Percentiles rank a stretch among this genome's conserved stretches.
Conservation (phyloP, 2,329 filamentous ascomycete genomes). For the Phialophora macrospora region DNA sequence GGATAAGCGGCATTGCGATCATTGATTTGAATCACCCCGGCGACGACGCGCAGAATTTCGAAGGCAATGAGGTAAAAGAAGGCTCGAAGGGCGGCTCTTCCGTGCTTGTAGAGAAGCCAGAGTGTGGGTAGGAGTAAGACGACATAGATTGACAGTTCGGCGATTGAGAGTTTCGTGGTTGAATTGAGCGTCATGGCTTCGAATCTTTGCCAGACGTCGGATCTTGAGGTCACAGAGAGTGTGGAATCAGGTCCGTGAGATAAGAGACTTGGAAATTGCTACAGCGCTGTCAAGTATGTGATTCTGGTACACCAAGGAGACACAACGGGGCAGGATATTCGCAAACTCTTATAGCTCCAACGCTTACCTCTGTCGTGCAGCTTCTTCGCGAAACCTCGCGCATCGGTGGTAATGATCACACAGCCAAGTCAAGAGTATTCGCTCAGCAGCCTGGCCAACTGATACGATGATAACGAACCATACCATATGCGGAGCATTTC, state of each 20-base stretch:
- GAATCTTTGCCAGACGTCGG: background rate
- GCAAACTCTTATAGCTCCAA: constrained; percentile 11
- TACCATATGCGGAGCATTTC: constrained; percentile 9
- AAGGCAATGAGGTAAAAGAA: constrained; percentile 50
- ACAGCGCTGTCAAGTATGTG: background rate
- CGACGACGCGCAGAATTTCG: constrained; percentile 47
- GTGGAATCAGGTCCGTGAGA: background rate
- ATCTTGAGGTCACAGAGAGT: background rate
- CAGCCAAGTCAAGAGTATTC: background rate
- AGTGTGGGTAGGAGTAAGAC: constrained; percentile 42
- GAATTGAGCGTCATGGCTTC: constrained; percentile 22
- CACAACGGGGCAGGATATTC: background rate
- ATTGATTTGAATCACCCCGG: constrained; percentile 42
- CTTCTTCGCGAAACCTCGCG: background rate
- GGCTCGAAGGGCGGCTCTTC: constrained; percentile 45
- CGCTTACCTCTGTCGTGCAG: background rate
- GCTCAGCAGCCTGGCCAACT: background rate
- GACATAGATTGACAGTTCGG: constrained; percentile 44
- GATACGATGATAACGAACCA: background rate
- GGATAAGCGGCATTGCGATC: constrained; percentile 19
- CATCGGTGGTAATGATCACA: background rate
- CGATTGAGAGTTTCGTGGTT: constrained; percentile 26
- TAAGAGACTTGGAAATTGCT: too few relatives aligned
- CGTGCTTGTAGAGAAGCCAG: constrained; percentile 46
- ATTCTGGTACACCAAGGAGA: background rate